Evolutionary conservation across 345 rosid species (phyloP).

Genomic region (Limnanthes douglasii): DNA sequence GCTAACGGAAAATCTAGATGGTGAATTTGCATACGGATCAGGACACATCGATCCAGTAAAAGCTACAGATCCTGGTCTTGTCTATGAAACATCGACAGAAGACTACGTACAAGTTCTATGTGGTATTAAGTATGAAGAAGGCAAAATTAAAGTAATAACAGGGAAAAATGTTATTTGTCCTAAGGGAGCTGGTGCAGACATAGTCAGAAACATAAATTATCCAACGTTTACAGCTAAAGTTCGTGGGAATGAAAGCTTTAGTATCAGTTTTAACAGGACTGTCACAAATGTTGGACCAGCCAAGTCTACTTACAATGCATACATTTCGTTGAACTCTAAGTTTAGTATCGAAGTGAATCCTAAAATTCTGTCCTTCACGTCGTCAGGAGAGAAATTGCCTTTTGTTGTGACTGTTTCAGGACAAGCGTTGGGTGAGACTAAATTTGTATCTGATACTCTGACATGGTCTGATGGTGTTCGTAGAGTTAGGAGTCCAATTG

Average conservation of each 20-base stretch:
- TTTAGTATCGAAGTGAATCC: constrained; percentile 15
- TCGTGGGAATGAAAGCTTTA: constrained; percentile 3
- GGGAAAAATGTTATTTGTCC: constrained; percentile 9
- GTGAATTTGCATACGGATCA: constrained; percentile 10
- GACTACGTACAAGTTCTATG: constrained; percentile 14
- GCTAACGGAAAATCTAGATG: constrained; percentile 8
- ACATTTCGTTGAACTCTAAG: constrained; percentile 6
- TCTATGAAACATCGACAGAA: constrained; percentile 8
- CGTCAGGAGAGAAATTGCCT: constrained; percentile 10
- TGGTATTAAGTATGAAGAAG: not conserved
- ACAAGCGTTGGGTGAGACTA: constrained; percentile 1
- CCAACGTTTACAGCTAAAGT: constrained; percentile 16
- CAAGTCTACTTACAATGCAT: constrained; percentile 19
- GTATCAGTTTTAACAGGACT: constrained; percentile 13
- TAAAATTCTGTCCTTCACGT: constrained; percentile 9
- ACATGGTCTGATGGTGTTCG: constrained; percentile 25
- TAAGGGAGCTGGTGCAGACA: not conserved
- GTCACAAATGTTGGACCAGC: constrained; percentile 21
- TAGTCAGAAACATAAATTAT: constrained; percentile 17
- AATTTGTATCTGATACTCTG: constrained; percentile 13
- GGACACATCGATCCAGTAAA: constrained; percentile 14
- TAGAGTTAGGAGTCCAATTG: constrained; percentile 21
- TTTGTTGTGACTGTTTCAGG: constrained; percentile 18
- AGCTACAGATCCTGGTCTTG: constrained; percentile 14
- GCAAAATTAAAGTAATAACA: constrained; percentile 6